Percentiles rank a stretch among this genome's conserved stretches.
These are phyloP conservation scores for Cladosporium austrohemisphaericum DNA, from an alignment of 2,329 filamentous ascomycete species.

Conservation along the genomic window DNA sequence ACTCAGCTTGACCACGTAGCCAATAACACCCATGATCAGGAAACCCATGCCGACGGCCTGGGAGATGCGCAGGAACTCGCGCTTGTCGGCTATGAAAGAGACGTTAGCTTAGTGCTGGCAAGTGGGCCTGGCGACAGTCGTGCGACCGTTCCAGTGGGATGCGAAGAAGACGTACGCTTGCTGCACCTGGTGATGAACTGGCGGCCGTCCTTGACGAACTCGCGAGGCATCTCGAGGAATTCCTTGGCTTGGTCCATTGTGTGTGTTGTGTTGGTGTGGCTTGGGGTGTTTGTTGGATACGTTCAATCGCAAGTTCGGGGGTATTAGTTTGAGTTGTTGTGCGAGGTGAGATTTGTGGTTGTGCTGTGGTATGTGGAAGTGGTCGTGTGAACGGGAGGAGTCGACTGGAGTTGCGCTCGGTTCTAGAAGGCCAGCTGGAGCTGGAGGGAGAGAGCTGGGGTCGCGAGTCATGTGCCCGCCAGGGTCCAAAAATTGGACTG, in stretches of 20 bases:
- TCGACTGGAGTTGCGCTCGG: too few relatives aligned
- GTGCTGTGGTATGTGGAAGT: too few relatives aligned
- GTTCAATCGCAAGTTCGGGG: too few relatives aligned
- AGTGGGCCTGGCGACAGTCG: background rate
- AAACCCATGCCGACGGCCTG: constrained; percentile 67
- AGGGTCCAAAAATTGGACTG: too few relatives aligned
- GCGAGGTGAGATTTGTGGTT: too few relatives aligned
- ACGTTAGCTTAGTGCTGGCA: background rate
- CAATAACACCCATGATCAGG: constrained; percentile 66
- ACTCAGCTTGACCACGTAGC: constrained; percentile 69
- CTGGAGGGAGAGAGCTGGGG: too few relatives aligned
- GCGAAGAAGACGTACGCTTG: constrained; percentile 37
- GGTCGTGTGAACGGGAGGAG: too few relatives aligned
- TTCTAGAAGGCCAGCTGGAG: too few relatives aligned
- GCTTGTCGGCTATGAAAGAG: constrained; percentile 48
- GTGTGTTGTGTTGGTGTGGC: background rate
- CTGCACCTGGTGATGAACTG: constrained; percentile 49
- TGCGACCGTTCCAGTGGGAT: background rate
- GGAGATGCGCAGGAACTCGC: constrained; percentile 58
- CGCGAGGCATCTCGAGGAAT: constrained; percentile 64
- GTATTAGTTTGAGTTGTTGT: too few relatives aligned
- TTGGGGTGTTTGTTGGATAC: background rate
- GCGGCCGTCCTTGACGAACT: constrained; percentile 56
- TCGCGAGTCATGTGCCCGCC: too few relatives aligned
- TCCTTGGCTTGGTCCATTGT: constrained; percentile 62